Evolutionary conservation across 352 stramenopile genomes (phyloP).

Genomic region (Globisporangium paroecandrum): DNA sequence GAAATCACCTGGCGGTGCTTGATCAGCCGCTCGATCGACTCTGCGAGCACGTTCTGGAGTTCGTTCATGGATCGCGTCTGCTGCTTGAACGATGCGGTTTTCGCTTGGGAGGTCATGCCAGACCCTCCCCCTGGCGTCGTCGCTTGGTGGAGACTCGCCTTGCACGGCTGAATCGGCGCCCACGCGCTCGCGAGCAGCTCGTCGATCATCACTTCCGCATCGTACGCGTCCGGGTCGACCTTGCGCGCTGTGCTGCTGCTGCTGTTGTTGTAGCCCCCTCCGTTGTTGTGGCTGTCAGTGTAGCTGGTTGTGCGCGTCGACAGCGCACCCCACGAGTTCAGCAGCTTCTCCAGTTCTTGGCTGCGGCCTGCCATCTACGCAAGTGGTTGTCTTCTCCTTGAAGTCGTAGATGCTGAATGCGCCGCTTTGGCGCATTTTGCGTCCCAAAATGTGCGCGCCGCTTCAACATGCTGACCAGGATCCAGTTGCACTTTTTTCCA

Average conservation of each 20-base stretch:
- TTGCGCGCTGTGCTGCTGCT: conserved; percentile 2
- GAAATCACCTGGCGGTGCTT: conserved; percentile 57
- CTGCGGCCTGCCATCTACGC: conserved; percentile 24
- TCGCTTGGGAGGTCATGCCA: conserved; percentile 6
- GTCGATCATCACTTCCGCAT: conserved; percentile 76
- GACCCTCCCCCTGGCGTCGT: background rate
- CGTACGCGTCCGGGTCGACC: conserved; percentile 24
- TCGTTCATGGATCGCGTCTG: conserved; percentile 64
- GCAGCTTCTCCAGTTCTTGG: conserved; percentile 58
- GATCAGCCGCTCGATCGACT: conserved; percentile 55
- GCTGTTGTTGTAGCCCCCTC: background rate
- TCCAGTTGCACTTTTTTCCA: background rate
- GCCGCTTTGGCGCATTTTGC: background rate
- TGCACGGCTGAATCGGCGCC: conserved; percentile 24
- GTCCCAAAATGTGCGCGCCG: background rate
- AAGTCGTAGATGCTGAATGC: background rate
- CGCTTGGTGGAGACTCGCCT: conserved; percentile 14
- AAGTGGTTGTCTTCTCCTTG: background rate
- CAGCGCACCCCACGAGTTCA: conserved; percentile 28
- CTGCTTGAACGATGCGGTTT: conserved; percentile 39
- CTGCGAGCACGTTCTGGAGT: conserved; percentile 52
- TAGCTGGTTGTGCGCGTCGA: background rate
- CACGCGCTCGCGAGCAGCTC: conserved; percentile 66
- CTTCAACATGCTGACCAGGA: background rate
- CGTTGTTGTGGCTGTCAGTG: background rate